phyloP scores from a whole-genome alignment of 352 stramenopile genomes.

The Globisporangium perplexum region DNA sequence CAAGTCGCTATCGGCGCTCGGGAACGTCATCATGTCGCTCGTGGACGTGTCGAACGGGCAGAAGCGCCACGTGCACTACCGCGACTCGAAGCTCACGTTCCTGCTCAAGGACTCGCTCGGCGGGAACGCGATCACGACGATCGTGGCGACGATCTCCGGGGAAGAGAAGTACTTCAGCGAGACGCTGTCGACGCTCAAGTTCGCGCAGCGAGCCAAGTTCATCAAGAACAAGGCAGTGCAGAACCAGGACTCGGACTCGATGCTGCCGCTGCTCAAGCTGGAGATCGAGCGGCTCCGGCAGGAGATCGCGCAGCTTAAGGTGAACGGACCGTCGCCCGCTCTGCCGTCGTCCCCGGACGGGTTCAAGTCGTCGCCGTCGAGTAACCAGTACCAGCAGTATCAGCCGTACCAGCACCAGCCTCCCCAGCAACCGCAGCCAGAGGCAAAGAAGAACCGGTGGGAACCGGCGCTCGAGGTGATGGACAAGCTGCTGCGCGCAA shows the following conservation, averaged over 20 bases:
- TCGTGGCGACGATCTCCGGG: constrained; percentile 74
- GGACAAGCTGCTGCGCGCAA: constrained; percentile 60
- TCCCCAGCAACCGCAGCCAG: constrained; percentile 13
- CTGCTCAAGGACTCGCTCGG: constrained; percentile 80
- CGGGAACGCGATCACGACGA: constrained; percentile 85
- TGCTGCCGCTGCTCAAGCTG: constrained; percentile 66
- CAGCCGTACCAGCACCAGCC: constrained; percentile 6
- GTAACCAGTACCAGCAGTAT: constrained; percentile 8
- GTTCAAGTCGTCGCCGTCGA: constrained; percentile 4
- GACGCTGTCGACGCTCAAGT: constrained; percentile 85
- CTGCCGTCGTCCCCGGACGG: constrained; percentile 1
- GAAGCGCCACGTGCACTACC: constrained; percentile 79
- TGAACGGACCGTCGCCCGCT: not conserved
- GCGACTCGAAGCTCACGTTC: constrained; percentile 84
- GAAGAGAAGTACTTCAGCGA: constrained; percentile 84
- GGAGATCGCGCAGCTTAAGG: constrained; percentile 43
- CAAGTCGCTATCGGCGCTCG: constrained; percentile 82
- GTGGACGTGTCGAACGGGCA: constrained; percentile 82
- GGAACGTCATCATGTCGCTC: constrained; percentile 88
- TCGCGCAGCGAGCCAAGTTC: constrained; percentile 83
- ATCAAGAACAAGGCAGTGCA: constrained; percentile 88
- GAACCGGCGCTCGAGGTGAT: constrained; percentile 78
- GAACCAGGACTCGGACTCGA: constrained; percentile 76
- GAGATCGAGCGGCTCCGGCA: constrained; percentile 66
- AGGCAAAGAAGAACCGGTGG: constrained; percentile 60